These are phyloP conservation scores for Urochloa ruziziensis DNA, from an alignment of 176 grass and related monocot genomes.

Conservation along the genomic window DNA sequence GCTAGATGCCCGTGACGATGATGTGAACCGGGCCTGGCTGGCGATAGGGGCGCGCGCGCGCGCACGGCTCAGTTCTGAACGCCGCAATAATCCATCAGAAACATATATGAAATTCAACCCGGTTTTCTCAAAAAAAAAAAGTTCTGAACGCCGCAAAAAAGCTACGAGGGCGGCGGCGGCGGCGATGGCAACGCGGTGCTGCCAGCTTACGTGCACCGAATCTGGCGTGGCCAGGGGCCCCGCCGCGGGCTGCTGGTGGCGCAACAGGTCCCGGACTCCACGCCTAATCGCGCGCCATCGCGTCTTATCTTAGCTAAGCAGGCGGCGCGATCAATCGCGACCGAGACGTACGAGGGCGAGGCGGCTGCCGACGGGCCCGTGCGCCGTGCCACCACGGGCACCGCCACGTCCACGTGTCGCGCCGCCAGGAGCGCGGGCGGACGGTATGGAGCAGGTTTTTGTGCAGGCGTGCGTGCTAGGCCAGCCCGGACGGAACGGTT, in stretches of 20 bases:
- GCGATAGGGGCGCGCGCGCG: too few species aligned
- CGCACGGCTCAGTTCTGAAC: neutral
- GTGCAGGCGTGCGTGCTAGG: neutral
- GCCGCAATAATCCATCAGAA: constrained; percentile 7
- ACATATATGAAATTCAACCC: too few species aligned
- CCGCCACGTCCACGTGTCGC: constrained; percentile 15
- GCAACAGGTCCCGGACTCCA: too few species aligned
- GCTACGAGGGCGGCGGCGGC: neutral
- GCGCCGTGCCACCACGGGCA: neutral
- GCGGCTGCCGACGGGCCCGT: neutral
- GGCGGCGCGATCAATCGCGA: neutral
- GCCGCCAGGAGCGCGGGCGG: neutral
- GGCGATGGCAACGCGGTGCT: neutral
- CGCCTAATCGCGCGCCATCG: neutral
- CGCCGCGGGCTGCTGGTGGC: neutral
- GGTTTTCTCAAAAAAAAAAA: too few species aligned
- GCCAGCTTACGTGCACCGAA: constrained; percentile 3
- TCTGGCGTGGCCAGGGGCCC: neutral
- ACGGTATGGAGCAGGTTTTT: too few species aligned
- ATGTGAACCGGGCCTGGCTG: neutral
- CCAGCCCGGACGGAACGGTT: neutral
- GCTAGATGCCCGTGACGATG: neutral
- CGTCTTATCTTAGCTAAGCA: neutral
- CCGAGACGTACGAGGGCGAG: too few species aligned
- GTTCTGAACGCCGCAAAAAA: too few species aligned